These are phyloP conservation scores for Solanum commersonii DNA, from an alignment of 257 asterid species.

Conservation along the genomic window DNA sequence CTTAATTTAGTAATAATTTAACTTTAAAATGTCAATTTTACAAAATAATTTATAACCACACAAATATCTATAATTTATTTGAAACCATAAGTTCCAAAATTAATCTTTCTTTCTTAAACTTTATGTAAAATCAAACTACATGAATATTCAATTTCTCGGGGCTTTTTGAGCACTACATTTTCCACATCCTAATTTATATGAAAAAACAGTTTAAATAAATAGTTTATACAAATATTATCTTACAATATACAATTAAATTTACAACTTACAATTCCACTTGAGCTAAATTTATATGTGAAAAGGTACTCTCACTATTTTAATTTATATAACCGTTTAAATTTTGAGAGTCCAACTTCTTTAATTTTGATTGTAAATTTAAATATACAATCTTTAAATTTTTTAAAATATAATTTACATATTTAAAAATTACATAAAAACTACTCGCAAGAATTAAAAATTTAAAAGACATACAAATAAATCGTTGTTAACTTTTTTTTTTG, in stretches of 20 bases:
- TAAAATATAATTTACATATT: neutral
- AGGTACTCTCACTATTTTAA: neutral
- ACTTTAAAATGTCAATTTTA: too few relatives aligned
- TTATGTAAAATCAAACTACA: too few relatives aligned
- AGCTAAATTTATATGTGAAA: neutral
- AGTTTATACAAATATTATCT: neutral
- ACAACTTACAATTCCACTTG: neutral
- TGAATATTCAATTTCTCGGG: too few relatives aligned
- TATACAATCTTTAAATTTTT: accelerated
- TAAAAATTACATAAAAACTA: neutral
- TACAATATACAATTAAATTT: neutral
- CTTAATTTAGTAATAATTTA: too few relatives aligned
- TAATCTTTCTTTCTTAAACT: too few relatives aligned
- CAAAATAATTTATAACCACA: too few relatives aligned
- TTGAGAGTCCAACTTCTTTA: too few relatives aligned
- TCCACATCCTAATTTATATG: neutral
- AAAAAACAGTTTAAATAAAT: neutral
- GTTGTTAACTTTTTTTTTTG: neutral
- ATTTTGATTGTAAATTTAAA: accelerated
- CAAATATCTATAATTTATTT: too few relatives aligned
- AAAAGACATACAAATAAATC: neutral
- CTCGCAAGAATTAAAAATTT: neutral
- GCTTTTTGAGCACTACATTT: neutral
- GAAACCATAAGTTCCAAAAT: too few relatives aligned
- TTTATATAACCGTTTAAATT: too few relatives aligned